Evolutionary conservation across 2,329 filamentous ascomycete species (phyloP), one percentile per base, ranked within the genome.

Genomic region (Xylariaceae sp.): DNA sequence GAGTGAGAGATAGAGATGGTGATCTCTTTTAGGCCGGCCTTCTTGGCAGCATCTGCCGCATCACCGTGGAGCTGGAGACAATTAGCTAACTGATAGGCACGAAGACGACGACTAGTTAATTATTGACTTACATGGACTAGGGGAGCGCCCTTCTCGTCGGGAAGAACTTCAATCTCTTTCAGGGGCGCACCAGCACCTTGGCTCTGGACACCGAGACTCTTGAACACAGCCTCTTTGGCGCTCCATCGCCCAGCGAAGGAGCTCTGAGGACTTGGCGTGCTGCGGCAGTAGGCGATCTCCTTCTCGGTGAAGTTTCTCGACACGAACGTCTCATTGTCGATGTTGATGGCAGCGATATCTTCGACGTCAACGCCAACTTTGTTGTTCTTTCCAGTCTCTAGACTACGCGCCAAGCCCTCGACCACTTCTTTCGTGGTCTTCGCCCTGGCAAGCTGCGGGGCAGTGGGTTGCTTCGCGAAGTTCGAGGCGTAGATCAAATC

Each of bases 221-320:
- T 99, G 83, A 99, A 99, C 0, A 99, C 92, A 34, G 94, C 94
- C 78, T 99, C 94, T 80, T 99, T 99, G 41, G 94, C 94, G 69
- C 88, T 93, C 94, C 94, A 99, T 67, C 92, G 87, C 53, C 94
- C 94, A 4, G 93, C 91, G 76, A 97, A 99, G 55, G 91, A 95
- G 66, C 92, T 90, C 72, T 91, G 90, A 1, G 92, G 89, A 71
- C 84, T 88, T 4, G 91, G 78, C 13, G 90, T 88, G 71, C 88
- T 85, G 64, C 82, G 82, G 80, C 95, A 99, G 79, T 99, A 97
- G 35, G 83, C 82, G 68, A 92, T 89, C 77, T 99, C 94, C 53
- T 81, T 78, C 13, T 80, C 75, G 0, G 94, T 97, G 76, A 99
- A 99, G 78, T 99, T 99, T 68, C 94, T 89, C 77, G 94, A 85